Conservation (phyloP, 495 filamentous ascomycete genomes). For the Hypoxylon intermedium region DNA sequence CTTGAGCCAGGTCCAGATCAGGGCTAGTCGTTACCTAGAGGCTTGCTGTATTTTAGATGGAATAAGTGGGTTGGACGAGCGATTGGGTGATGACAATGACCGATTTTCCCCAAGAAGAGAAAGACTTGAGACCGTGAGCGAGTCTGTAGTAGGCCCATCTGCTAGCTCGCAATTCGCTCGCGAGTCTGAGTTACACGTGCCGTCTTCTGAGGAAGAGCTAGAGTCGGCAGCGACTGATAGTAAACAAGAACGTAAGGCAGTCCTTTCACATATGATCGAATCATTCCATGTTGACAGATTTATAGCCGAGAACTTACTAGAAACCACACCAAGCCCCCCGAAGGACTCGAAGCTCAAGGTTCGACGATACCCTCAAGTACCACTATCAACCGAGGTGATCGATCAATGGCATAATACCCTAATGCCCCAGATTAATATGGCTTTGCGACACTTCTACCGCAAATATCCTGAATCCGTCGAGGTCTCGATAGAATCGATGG, state of each 20-base stretch:
- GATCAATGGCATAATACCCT: conserved; percentile 75
- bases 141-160: conserved; percentile 26
- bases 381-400: conserved; percentile 65
- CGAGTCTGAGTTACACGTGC: background rate
- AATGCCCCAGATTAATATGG: conserved; percentile 72
- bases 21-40: conserved; percentile 54
- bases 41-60: conserved; percentile 60
- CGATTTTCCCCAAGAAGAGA: conserved; percentile 20
- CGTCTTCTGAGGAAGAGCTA: background rate
- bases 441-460: conserved; percentile 65
- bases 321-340: background rate
- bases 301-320: conserved; percentile 6
- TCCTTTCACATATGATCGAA: conserved; percentile 3
- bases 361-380: conserved; percentile 58
- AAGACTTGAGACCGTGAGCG: conserved; percentile 1
- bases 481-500: conserved; percentile 75
- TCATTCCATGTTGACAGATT: conserved; percentile 25
- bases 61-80: conserved; percentile 56
- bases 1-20: conserved; percentile 50
- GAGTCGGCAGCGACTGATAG: background rate
- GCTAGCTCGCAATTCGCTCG: background rate
- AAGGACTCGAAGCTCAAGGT: conserved; percentile 48
- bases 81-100: conserved; percentile 48
- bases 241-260: conserved; percentile 33
- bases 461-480: conserved; percentile 75